Conservation (phyloP, 208 protist species). For the Trypanosoma avium region DNA sequence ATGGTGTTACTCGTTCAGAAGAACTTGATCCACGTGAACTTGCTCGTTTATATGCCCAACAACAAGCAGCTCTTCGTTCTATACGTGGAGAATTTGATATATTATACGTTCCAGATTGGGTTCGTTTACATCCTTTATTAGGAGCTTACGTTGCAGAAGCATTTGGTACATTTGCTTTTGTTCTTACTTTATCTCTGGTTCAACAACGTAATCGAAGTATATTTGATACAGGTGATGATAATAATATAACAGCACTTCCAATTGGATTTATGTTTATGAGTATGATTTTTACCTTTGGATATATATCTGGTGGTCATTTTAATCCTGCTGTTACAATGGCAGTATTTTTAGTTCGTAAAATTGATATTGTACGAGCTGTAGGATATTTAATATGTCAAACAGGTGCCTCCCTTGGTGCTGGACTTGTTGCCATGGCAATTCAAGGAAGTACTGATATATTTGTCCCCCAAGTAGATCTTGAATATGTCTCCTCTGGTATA, state of each 20-base stretch:
- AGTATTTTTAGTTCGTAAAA: slow-evolving; percentile 61
- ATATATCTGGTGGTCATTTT: slow-evolving; percentile 81
- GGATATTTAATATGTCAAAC: slow-evolving; percentile 75
- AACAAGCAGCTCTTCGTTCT: slow-evolving; percentile 60
- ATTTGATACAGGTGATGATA: slow-evolving; percentile 52
- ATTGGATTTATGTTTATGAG: slow-evolving; percentile 86
- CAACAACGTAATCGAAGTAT: slow-evolving; percentile 71
- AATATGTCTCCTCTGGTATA: slow-evolving; percentile 68
- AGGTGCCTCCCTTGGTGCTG: slow-evolving; percentile 55
- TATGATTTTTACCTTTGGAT: slow-evolving; percentile 84
- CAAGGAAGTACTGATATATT: slow-evolving; percentile 67
- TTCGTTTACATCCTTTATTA: slow-evolving; percentile 77
- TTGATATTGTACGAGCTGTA: slow-evolving; percentile 48
- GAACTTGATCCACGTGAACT: slow-evolving; percentile 57
- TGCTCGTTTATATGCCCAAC: slow-evolving; percentile 63
- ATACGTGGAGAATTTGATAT: slow-evolving; percentile 65
- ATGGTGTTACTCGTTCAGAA: slow-evolving; percentile 50
- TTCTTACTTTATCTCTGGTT: slow-evolving; percentile 67
- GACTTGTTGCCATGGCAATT: slow-evolving; percentile 75
- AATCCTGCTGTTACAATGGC: slow-evolving; percentile 83
- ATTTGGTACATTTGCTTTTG: slow-evolving; percentile 80
- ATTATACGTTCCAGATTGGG: slow-evolving; percentile 79
- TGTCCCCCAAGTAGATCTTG: slow-evolving; percentile 52
- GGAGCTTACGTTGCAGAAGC: slow-evolving; percentile 78
- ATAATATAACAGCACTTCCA: slow-evolving; percentile 67